These are phyloP conservation scores for Afroboletus lepidellus DNA, from an alignment of 1,284 basidiomycete species.

Conservation along the genomic window DNA sequence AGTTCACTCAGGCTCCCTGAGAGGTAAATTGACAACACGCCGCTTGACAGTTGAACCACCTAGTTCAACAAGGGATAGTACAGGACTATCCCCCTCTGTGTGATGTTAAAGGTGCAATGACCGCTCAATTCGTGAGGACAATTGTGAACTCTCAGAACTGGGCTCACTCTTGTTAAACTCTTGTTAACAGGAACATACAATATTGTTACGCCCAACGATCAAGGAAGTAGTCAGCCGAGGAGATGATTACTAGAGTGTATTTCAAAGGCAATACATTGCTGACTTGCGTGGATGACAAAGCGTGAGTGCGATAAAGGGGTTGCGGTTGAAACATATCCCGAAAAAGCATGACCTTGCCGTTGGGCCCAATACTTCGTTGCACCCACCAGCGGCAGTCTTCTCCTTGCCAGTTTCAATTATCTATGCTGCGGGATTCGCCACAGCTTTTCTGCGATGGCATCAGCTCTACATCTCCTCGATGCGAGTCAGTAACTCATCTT, in stretches of 20 bases:
- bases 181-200: constrained; percentile 79
- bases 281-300: not conserved
- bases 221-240: constrained; percentile 96
- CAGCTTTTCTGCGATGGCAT: constrained; percentile 20
- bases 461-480: constrained; percentile 16
- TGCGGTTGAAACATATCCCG: constrained; percentile 20
- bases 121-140: constrained; percentile 85
- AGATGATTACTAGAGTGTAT: constrained; percentile 72
- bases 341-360: too few species aligned
- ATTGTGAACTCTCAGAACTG: too few species aligned
- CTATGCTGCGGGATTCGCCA: constrained; percentile 28
- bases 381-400: not conserved
- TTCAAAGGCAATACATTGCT: not conserved
- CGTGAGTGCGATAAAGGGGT: not conserved
- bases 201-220: constrained; percentile 84
- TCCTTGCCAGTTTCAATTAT: not conserved
- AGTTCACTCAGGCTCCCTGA: constrained; percentile 30
- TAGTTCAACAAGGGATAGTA: constrained; percentile 88
- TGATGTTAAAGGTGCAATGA: constrained; percentile 83
- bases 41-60: constrained; percentile 72
- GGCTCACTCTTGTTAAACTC: too few species aligned
- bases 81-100: constrained; percentile 93
- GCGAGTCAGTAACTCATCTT: constrained; percentile 27
- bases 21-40: not conserved
- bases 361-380: constrained; percentile 1